Evolutionary conservation across 2,329 filamentous ascomycete species (phyloP).

Genomic region (Colletotrichum lupini): DNA sequence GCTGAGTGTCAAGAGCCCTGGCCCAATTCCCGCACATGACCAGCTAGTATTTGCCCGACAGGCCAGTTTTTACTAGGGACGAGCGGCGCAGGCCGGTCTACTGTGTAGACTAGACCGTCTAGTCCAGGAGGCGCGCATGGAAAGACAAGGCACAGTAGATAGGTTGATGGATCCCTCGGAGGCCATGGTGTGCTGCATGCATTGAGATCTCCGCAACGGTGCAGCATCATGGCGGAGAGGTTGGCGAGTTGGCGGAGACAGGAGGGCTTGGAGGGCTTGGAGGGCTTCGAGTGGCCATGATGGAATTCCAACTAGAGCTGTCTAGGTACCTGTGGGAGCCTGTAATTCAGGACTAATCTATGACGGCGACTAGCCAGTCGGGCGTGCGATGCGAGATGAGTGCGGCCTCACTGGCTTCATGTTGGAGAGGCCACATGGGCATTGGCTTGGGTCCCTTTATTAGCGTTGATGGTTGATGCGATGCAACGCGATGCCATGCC

Average conservation of each 20-base stretch:
- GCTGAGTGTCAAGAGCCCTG: slow-evolving; percentile 16
- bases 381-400: slow-evolving; percentile 20
- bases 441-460: slow-evolving; percentile 12
- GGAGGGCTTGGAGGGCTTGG: slow-evolving; percentile 2
- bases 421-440: slow-evolving; percentile 30
- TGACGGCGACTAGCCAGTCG: slow-evolving; percentile 31
- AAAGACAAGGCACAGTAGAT: slow-evolving; percentile 10
- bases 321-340: not conserved
- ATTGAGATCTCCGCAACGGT: slow-evolving; percentile 31
- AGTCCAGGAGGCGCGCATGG: slow-evolving; percentile 32
- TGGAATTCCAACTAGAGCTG: slow-evolving; percentile 6
- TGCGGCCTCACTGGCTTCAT: not conserved
- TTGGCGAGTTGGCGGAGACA: slow-evolving; percentile 24
- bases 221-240: slow-evolving; percentile 30
- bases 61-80: slow-evolving; percentile 15
- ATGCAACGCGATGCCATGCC: slow-evolving; percentile 28
- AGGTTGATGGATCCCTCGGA: slow-evolving; percentile 15
- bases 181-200: slow-evolving; percentile 30
- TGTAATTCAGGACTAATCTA: not conserved
- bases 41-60: slow-evolving; percentile 24
- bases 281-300: not conserved
- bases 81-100: slow-evolving; percentile 11
- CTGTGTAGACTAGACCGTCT: not conserved
- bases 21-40: slow-evolving; percentile 29
- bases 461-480: slow-evolving; percentile 25